phyloP scores from a whole-genome alignment of 352 stramenopile species.

The Pythium folliculosum region DNA sequence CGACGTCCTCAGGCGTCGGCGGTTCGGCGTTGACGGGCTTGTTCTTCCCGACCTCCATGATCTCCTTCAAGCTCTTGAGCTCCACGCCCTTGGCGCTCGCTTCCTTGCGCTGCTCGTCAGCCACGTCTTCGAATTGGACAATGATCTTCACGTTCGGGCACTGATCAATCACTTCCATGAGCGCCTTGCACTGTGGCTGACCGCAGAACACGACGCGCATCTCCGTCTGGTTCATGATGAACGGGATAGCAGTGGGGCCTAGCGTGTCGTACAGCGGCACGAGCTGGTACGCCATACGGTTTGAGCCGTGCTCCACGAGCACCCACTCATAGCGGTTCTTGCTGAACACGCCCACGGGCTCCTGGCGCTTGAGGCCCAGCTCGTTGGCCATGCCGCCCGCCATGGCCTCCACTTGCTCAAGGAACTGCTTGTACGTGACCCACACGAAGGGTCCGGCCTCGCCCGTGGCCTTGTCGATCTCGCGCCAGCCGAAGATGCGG shows the following conservation, averaged over 20 bases:
- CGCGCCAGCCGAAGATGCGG: conserved; percentile 59
- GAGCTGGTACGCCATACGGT: conserved; percentile 69
- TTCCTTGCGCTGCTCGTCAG: conserved; percentile 33
- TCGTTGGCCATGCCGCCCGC: conserved; percentile 41
- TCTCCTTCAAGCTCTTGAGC: conserved; percentile 45
- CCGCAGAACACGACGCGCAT: conserved; percentile 73
- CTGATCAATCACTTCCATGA: conserved; percentile 49
- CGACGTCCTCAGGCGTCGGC: conserved; percentile 70
- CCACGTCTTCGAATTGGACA: conserved; percentile 55
- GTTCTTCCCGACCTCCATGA: conserved; percentile 41
- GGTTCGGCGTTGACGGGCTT: conserved; percentile 52
- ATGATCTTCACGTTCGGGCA: conserved; percentile 55
- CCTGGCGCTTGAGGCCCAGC: conserved; percentile 40
- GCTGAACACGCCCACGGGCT: conserved; percentile 67
- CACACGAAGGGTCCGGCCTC: conserved; percentile 50
- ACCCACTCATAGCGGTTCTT: conserved; percentile 78
- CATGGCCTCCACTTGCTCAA: conserved; percentile 45
- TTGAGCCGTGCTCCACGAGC: conserved; percentile 59
- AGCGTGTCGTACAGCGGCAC: conserved; percentile 86
- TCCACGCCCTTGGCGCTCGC: conserved; percentile 38
- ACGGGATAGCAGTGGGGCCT: conserved; percentile 61
- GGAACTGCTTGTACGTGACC: conserved; percentile 62
- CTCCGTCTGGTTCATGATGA: conserved; percentile 78
- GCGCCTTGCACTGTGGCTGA: conserved; percentile 51
- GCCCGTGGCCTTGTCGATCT: conserved; percentile 38